These are phyloP conservation scores for Populus davidiana DNA, from an alignment of 345 rosid genomes.

Conservation along the genomic window DNA sequence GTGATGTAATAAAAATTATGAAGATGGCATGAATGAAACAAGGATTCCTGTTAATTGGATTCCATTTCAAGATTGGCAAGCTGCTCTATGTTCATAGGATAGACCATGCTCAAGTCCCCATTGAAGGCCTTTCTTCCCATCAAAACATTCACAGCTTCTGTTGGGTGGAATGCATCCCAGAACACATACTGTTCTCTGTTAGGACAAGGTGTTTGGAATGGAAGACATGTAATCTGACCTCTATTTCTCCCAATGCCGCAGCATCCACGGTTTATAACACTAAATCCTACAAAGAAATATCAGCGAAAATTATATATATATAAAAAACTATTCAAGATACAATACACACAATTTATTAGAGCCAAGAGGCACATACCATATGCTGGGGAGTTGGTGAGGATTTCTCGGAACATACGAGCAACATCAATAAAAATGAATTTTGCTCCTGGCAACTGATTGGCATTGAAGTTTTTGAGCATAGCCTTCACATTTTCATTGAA, in stretches of 20 bases:
- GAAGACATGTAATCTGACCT: constrained; percentile 92
- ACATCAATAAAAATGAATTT: constrained; percentile 60
- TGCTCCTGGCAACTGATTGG: constrained; percentile 54
- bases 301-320: too few species aligned
- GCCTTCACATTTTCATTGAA: constrained; percentile 77
- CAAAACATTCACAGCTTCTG: constrained; percentile 77
- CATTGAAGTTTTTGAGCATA: constrained; percentile 62
- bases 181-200: constrained; percentile 68
- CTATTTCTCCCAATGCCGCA: constrained; percentile 87
- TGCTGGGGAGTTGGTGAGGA: constrained; percentile 41
- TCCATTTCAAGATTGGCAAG: constrained; percentile 46
- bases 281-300: constrained; percentile 45
- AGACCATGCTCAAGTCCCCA: constrained; percentile 54
- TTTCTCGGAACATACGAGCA: constrained; percentile 57
- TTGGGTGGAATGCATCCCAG: constrained; percentile 99
- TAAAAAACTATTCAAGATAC: neutral
- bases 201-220: constrained; percentile 79
- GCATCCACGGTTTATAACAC: constrained; percentile 72
- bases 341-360: neutral
- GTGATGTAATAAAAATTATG: neutral
- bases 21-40: neutral
- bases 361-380: constrained; percentile 50
- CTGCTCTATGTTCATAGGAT: constrained; percentile 73
- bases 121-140: constrained; percentile 72
- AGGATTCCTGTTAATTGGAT: neutral